Evolutionary conservation across 2,329 filamentous ascomycete species (phyloP).

Genomic region (Aspergillus chevalieri): DNA sequence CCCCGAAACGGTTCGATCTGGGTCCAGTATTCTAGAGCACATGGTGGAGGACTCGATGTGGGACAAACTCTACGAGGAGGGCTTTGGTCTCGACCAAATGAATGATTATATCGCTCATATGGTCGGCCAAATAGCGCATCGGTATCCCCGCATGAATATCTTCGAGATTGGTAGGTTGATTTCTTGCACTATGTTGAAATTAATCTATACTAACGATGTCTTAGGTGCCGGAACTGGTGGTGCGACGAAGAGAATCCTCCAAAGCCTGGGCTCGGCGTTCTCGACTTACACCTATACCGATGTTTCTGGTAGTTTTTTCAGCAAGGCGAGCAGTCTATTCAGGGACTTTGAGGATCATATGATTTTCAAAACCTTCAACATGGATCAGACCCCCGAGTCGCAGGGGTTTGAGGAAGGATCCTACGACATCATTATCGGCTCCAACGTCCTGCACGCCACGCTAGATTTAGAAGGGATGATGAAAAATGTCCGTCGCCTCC

Average conservation of each 20-base stretch:
- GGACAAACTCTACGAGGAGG: conserved; percentile 6
- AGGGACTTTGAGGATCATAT: conserved; percentile 15
- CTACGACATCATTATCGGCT: conserved; percentile 36
- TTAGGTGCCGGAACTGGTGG: conserved; percentile 34
- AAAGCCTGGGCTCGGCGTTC: conserved; percentile 18
- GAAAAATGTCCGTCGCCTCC: conserved; percentile 34
- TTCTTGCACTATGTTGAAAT: neutral
- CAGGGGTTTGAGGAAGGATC: conserved; percentile 31
- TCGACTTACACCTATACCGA: conserved; percentile 41
- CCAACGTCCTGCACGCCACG: conserved; percentile 37
- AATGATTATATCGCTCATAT: neutral
- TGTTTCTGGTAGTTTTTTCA: conserved; percentile 37
- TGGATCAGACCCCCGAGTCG: conserved; percentile 23
- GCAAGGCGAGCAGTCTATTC: conserved; percentile 23
- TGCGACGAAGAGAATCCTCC: conserved; percentile 28
- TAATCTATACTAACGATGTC: conserved; percentile 28
- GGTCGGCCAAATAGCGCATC: conserved; percentile 1
- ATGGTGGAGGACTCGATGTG: conserved; percentile 27
- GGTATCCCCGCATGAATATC: conserved; percentile 1
- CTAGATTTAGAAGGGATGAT: conserved; percentile 14
- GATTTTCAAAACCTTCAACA: conserved; percentile 23
- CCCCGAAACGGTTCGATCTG: conserved; percentile 21
- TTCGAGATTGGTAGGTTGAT: conserved; percentile 1
- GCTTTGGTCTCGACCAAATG: neutral
- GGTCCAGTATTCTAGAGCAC: conserved; percentile 30